Conservation (phyloP, 495 filamentous ascomycete genomes). For the Annulohypoxylon nitens region DNA sequence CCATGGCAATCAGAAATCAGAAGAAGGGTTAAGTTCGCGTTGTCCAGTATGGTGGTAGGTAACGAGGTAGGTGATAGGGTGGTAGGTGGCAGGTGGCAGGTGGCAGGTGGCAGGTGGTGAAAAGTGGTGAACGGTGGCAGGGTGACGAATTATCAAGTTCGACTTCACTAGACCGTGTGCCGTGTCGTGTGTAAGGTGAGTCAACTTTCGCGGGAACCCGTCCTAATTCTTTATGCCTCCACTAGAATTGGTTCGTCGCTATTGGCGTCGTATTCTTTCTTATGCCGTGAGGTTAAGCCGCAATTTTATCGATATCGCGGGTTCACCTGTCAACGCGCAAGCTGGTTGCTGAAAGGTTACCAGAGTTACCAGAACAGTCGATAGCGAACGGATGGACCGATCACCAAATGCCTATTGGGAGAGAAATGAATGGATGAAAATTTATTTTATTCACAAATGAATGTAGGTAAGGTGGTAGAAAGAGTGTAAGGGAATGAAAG, state of each 20-base stretch:
- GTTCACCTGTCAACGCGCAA: slow-evolving; percentile 20
- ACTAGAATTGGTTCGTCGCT: slow-evolving; percentile 3
- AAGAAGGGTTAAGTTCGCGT: slow-evolving; percentile 27
- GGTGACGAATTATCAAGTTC: slow-evolving; percentile 18
- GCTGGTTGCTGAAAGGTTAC: slow-evolving; percentile 8
- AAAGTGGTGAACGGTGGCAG: slow-evolving; percentile 13
- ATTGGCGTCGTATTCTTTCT: slow-evolving; percentile 15
- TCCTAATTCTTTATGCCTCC: slow-evolving; percentile 7
- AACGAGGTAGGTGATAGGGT: background rate
- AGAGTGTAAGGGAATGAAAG: slow-evolving; percentile 26
- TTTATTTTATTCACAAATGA: slow-evolving; percentile 27
- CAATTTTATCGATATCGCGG: slow-evolving; percentile 30
- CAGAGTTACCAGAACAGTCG: slow-evolving; percentile 15
- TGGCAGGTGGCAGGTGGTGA: background rate
- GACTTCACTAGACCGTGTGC: slow-evolving; percentile 19
- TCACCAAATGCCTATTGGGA: slow-evolving; percentile 17
- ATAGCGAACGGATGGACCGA: slow-evolving; percentile 15
- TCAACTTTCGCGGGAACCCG: slow-evolving; percentile 38
- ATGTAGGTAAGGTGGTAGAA: slow-evolving; percentile 10
- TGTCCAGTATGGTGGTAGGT: slow-evolving; percentile 1
- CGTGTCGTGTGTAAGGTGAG: slow-evolving; percentile 23
- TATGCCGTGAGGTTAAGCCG: slow-evolving; percentile 20
- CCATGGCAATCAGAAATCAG: slow-evolving; percentile 28
- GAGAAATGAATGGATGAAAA: slow-evolving; percentile 22
- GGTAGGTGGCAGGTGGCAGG: background rate